Evolutionary conservation across 768 basidiomycete species (phyloP), one percentile per base, ranked within the genome.

Genomic region (Termitomyces sp.): DNA sequence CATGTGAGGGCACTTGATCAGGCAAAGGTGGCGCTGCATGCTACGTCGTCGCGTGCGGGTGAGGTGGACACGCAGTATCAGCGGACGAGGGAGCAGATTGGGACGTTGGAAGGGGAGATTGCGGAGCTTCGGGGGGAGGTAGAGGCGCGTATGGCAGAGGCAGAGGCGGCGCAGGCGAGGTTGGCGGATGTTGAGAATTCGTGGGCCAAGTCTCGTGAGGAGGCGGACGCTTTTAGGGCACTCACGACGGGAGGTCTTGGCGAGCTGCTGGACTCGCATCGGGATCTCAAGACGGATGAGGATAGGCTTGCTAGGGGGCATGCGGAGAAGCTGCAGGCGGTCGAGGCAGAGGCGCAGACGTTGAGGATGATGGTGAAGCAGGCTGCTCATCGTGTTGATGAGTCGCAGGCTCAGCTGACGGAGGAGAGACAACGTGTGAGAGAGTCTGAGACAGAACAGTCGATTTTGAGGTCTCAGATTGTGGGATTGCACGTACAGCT

Each of bases 171-270:
- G 6, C 83, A 85, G 49, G 75, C 79, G 10, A 81, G 89, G 58
- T 75, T 96, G 47, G 78, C 83, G 31, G 92, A 96, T 57, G 87
- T 89, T 47, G 96, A 97, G 76, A 94, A 91, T 69, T 86, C 90
- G 9, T 97, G 94, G 88, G 85, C 91, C 31, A 91, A 94, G 72
- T 93, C 94, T 47, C 86, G 94, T 14, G 91, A 96, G 75, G 94
- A 98, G 77, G 93, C 94, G 3, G 96, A 97, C 72, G 86, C 90
- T 2, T 87, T 95, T 73, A 81, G 94, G 57, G 89, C 91, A 25
- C 77, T 94, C 56, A 95, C 95, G 2, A 96, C 93, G 2, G 86
- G 88, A 51, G 84, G 88, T 68, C 82, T 97, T 3, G 94, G 94
- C 29, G 86, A 96, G 70, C 79, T 97, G 20, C 79, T 97, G 50